Conservation (phyloP, 805 yeast species). For the Cyberlindnera veronae region DNA sequence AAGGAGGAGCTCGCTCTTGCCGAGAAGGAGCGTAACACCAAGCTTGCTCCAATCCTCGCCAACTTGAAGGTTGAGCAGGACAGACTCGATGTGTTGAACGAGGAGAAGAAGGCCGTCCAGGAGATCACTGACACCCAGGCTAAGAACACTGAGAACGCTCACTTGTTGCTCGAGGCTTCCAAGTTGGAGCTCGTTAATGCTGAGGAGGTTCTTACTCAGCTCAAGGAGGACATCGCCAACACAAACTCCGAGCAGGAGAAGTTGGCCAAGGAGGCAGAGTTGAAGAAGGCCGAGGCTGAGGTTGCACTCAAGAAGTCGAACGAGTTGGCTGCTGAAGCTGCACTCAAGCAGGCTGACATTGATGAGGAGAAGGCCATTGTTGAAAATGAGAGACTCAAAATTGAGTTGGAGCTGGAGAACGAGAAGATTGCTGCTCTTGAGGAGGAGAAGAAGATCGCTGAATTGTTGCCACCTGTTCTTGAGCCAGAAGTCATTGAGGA, state of each 20-base stretch:
- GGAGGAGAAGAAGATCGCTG: slow-evolving; percentile 39
- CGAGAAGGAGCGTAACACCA: slow-evolving; percentile 51
- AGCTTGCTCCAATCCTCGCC: slow-evolving; percentile 51
- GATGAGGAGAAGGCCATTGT: slow-evolving; percentile 36
- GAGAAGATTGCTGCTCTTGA: slow-evolving; percentile 32
- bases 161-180: slow-evolving; percentile 40
- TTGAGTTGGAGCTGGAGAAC: slow-evolving; percentile 35
- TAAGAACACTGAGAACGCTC: slow-evolving; percentile 42
- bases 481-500: slow-evolving; percentile 5
- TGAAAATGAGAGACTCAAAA: slow-evolving; percentile 33
- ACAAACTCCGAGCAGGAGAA: slow-evolving; percentile 31
- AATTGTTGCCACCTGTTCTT: slow-evolving; percentile 33
- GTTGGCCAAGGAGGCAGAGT: slow-evolving; percentile 30
- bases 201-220: slow-evolving; percentile 31
- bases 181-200: slow-evolving; percentile 38
- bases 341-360: slow-evolving; percentile 35
- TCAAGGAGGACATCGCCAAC: slow-evolving; percentile 31
- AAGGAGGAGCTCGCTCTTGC: slow-evolving; percentile 38
- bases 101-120: slow-evolving; percentile 45
- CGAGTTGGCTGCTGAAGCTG: slow-evolving; percentile 35
- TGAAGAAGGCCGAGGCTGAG: slow-evolving; percentile 31
- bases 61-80: slow-evolving; percentile 48
- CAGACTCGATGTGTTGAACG: slow-evolving; percentile 46
- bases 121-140: slow-evolving; percentile 43
- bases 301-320: slow-evolving; percentile 32